Conservation (phyloP, 768 basidiomycete genomes). For the Naganishia randhawae region DNA sequence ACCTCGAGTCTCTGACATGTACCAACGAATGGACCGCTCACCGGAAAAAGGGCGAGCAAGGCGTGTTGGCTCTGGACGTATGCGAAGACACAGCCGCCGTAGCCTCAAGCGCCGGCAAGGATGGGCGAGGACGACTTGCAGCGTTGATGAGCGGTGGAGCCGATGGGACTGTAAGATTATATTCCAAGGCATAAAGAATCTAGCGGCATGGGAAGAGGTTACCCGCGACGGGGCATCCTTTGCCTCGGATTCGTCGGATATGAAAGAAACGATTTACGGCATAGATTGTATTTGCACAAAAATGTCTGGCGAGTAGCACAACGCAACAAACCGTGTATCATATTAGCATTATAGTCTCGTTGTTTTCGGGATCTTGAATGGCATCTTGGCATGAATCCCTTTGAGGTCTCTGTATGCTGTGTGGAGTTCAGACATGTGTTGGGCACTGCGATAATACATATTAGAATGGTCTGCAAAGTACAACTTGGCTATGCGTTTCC, state of each 20-base stretch:
- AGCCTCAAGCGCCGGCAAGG: neutral
- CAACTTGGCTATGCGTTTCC: no score
- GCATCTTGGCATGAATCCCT: no score
- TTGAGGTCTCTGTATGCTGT: no score
- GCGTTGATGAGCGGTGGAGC: slow-evolving; percentile 25
- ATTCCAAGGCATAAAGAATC: slow-evolving; percentile 15
- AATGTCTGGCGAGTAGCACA: no score
- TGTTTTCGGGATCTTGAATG: no score
- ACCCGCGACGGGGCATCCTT: neutral
- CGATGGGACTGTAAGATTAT: slow-evolving; percentile 26
- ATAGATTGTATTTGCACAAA: no score
- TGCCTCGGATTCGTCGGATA: neutral
- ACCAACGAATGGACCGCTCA: slow-evolving; percentile 82
- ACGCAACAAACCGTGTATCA: no score
- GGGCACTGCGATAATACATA: no score
- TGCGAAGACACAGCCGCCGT: slow-evolving; percentile 13
- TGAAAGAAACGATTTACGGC: neutral
- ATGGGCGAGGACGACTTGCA: neutral
- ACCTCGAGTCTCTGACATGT: slow-evolving; percentile 67
- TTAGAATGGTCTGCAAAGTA: neutral
- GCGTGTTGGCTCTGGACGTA: slow-evolving; percentile 68
- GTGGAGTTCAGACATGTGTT: no score
- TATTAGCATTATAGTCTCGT: no score
- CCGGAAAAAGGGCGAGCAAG: slow-evolving; percentile 83
- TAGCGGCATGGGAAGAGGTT: neutral